Conservation (phyloP, 148 eudicot genomes). For the Hydrangea macrophylla region DNA sequence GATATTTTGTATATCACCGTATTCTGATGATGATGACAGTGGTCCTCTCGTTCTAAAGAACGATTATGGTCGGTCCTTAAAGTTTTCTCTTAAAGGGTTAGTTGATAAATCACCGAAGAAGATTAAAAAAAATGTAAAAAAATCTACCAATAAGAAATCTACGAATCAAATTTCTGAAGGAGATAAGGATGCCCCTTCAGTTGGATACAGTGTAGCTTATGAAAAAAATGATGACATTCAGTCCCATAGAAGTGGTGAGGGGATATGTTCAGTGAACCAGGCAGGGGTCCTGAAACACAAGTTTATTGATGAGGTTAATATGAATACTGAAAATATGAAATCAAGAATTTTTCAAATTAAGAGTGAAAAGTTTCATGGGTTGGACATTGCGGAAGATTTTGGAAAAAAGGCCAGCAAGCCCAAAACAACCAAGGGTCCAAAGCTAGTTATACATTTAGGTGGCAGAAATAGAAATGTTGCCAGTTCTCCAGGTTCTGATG, state of each 20-base stretch:
- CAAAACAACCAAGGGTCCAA: slow-evolving; percentile 58
- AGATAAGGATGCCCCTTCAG: slow-evolving; percentile 30
- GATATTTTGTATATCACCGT: slow-evolving; percentile 84
- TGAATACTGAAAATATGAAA: slow-evolving; percentile 33
- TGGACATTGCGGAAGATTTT: slow-evolving; percentile 31
- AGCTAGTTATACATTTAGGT: slow-evolving; percentile 92
- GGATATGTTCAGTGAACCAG: slow-evolving; percentile 41
- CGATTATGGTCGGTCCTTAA: slow-evolving; percentile 60
- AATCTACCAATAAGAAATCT: slow-evolving; percentile 53
- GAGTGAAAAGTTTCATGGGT: slow-evolving; percentile 37
- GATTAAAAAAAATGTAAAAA: slow-evolving; percentile 62
- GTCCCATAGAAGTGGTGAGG: slow-evolving; percentile 32
- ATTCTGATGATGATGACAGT: slow-evolving; percentile 90
- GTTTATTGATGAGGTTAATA: slow-evolving; percentile 50
- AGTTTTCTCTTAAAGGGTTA: slow-evolving; percentile 66
- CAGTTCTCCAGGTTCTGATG: slow-evolving; percentile 70
- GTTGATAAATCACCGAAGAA: slow-evolving; percentile 73
- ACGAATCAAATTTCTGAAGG: slow-evolving; percentile 43
- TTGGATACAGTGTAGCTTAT: slow-evolving; percentile 33
- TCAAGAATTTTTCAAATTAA: slow-evolving; percentile 47
- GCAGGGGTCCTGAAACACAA: slow-evolving; percentile 52
- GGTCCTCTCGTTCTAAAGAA: slow-evolving; percentile 45
- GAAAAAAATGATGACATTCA: slow-evolving; percentile 34
- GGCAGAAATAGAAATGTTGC: slow-evolving; percentile 53
- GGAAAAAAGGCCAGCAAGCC: slow-evolving; percentile 43